Evolutionary conservation across 1,284 basidiomycete species (phyloP).

Genomic region (Puccinia coronata): DNA sequence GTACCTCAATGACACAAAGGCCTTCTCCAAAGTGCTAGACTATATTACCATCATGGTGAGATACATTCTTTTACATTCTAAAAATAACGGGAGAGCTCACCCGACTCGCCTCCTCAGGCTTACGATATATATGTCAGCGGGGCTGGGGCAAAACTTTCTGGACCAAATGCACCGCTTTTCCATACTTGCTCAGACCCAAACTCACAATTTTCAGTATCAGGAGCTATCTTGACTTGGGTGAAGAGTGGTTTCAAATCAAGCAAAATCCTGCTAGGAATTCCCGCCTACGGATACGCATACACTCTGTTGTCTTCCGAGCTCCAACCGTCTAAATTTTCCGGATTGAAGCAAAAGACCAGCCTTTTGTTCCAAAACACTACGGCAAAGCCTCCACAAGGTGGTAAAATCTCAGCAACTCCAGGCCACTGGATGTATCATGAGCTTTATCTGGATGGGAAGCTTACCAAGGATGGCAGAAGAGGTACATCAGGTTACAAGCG

Average conservation of each 20-base stretch:
- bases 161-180: constrained; percentile 45
- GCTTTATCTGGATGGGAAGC: constrained; percentile 24
- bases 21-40: constrained; percentile 34
- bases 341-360: constrained; percentile 13
- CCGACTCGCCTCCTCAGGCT: constrained; percentile 12
- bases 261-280: constrained; percentile 40
- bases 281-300: constrained; percentile 48
- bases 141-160: constrained; percentile 10
- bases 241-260: constrained; percentile 20
- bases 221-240: constrained; percentile 22
- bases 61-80: background rate
- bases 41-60: constrained; percentile 49
- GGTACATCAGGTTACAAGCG: constrained; percentile 42
- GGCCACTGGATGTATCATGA: constrained; percentile 40
- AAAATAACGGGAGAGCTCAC: background rate
- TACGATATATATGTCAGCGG: constrained; percentile 44
- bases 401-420: constrained; percentile 14
- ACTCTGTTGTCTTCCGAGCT: constrained; percentile 29
- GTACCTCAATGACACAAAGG: constrained; percentile 32
- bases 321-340: constrained; percentile 27
- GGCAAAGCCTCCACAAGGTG: constrained; percentile 27
- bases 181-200: constrained; percentile 36
- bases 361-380: constrained; percentile 27
- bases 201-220: constrained; percentile 21
- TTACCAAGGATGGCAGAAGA: constrained; percentile 23